These are phyloP conservation scores for Cocos nucifera DNA, from an alignment of 176 grass and related monocot genomes.

Conservation along the genomic window DNA sequence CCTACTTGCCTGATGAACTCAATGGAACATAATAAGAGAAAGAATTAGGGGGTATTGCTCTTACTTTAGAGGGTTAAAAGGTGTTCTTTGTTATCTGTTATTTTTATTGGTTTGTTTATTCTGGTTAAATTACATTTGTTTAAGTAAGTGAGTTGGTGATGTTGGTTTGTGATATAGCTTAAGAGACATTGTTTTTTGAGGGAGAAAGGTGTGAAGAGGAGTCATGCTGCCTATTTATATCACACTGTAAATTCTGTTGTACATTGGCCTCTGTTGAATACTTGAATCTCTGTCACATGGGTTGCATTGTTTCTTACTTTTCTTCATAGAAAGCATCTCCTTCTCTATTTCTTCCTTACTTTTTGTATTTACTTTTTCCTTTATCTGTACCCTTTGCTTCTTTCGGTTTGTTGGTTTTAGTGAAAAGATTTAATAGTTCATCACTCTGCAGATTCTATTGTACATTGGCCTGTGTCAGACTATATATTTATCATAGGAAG, in stretches of 20 bases:
- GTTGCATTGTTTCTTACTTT: neutral
- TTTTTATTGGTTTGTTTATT: constrained; percentile 50
- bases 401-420: too few relatives aligned
- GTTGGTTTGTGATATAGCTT: constrained; percentile 57
- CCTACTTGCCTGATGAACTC: neutral
- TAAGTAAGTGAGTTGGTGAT: constrained; percentile 36
- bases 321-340: neutral
- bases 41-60: neutral
- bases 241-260: constrained; percentile 71
- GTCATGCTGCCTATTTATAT: constrained; percentile 23
- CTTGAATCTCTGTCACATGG: constrained; percentile 21
- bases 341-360: too few relatives aligned
- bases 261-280: constrained; percentile 54
- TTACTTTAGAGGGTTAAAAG: too few relatives aligned
- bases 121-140: constrained; percentile 35
- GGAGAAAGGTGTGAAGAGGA: constrained; percentile 5
- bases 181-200: constrained; percentile 32
- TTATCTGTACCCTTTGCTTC: too few relatives aligned
- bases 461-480: too few relatives aligned
- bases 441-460: too few relatives aligned
- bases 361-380: too few relatives aligned
- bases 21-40: constrained; percentile 23
- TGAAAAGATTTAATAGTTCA: too few relatives aligned
- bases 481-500: too few relatives aligned
- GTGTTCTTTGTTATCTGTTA: constrained; percentile 24